These are phyloP conservation scores for Globisporangium heterothallicum DNA, from an alignment of 352 stramenopile species.

Conservation along the genomic window DNA sequence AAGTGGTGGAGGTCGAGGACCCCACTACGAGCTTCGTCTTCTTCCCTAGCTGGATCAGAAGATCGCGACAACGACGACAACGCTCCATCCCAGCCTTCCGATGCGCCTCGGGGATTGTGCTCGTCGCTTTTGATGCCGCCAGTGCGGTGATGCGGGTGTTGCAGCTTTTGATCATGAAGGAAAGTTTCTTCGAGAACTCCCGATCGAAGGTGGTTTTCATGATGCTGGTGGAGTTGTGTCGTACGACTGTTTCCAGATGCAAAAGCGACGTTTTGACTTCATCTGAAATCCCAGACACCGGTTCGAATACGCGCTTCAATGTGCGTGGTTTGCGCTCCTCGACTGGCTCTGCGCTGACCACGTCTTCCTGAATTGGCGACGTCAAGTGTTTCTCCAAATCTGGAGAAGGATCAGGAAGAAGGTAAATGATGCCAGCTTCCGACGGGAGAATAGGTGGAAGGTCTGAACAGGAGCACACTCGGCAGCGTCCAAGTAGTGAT, in stretches of 20 bases:
- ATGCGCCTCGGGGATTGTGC: constrained; percentile 13
- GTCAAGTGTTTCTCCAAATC: not conserved
- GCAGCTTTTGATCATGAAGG: constrained; percentile 25
- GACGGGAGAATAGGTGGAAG: not conserved
- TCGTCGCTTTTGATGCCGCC: constrained; percentile 12
- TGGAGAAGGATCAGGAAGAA: not conserved
- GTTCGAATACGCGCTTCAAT: not conserved
- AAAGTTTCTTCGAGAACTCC: constrained; percentile 13
- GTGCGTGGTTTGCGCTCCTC: not conserved
- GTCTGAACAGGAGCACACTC: constrained; percentile 14
- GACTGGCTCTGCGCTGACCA: not conserved
- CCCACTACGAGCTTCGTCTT: constrained; percentile 19
- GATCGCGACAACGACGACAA: constrained; percentile 34
- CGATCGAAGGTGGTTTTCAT: constrained; percentile 2
- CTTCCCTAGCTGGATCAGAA: constrained; percentile 41
- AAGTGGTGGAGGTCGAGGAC: not conserved
- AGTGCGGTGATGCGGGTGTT: constrained; percentile 30
- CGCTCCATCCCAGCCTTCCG: constrained; percentile 25
- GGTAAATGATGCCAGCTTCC: not conserved
- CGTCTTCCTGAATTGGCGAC: not conserved
- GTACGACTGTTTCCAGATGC: constrained; percentile 9
- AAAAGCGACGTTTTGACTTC: constrained; percentile 11
- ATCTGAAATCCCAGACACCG: constrained; percentile 21
- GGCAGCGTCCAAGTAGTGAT: constrained; percentile 17
- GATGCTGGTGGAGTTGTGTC: not conserved